Conservation (phyloP, 1,284 basidiomycete genomes). For the Pholiota adiposa region DNA sequence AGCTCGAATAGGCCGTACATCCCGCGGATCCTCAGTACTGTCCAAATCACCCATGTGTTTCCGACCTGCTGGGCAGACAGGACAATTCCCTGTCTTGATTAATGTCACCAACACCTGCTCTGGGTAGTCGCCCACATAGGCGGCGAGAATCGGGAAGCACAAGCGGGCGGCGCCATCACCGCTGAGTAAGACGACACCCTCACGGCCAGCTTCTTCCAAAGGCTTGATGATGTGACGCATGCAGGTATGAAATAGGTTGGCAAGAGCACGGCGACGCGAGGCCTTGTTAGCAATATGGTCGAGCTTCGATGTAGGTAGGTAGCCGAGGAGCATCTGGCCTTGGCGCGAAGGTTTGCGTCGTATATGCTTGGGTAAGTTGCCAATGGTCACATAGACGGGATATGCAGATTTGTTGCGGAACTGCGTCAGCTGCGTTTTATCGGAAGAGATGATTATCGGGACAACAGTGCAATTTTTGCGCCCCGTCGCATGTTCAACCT, state of each 20-base stretch:
- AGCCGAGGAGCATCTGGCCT: slow-evolving; percentile 39
- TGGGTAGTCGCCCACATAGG: slow-evolving; percentile 40
- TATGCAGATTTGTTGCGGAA: slow-evolving; percentile 39
- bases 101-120: slow-evolving; percentile 45
- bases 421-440: slow-evolving; percentile 40
- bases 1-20: no score
- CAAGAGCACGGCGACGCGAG: slow-evolving; percentile 16
- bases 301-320: slow-evolving; percentile 43
- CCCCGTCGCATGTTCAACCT: slow-evolving; percentile 14
- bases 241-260: slow-evolving; percentile 42
- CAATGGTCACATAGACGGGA: slow-evolving; percentile 43
- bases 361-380: slow-evolving; percentile 38
- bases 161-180: slow-evolving; percentile 36
- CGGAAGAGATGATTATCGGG: slow-evolving; percentile 41
- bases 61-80: no score
- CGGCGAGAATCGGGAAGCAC: slow-evolving; percentile 28
- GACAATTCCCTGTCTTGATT: no score
- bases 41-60: no score
- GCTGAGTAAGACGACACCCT: slow-evolving; percentile 38
- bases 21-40: no score
- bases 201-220: slow-evolving; percentile 33
- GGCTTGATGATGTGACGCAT: slow-evolving; percentile 37
- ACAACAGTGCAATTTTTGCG: slow-evolving; percentile 36
- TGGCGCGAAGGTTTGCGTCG: slow-evolving; percentile 17
- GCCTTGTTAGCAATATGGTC: slow-evolving; percentile 33